Conservation (phyloP, 2,329 filamentous ascomycete genomes). For the Chlorencoelia australis region DNA sequence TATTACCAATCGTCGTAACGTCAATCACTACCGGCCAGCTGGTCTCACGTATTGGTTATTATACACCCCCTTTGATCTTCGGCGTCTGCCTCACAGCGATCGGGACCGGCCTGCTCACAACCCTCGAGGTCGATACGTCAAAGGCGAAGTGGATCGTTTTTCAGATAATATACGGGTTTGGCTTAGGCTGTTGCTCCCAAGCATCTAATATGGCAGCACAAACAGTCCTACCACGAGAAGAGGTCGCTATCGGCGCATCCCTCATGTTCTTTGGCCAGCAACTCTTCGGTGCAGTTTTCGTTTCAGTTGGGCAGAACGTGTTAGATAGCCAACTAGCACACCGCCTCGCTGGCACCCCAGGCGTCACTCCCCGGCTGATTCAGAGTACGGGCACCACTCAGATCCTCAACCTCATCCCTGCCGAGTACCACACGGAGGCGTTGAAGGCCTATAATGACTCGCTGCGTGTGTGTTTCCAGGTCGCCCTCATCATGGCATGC, state of each 20-base stretch:
- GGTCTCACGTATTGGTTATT: constrained; percentile 25
- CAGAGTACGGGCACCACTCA: constrained; percentile 10
- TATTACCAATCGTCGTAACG: constrained; percentile 23
- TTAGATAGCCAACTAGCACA: constrained; percentile 35
- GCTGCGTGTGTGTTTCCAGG: constrained; percentile 48
- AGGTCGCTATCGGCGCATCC: constrained; percentile 37
- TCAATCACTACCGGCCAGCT: constrained; percentile 11
- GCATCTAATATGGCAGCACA: constrained; percentile 35
- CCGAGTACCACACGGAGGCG: constrained; percentile 33
- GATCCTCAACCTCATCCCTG: constrained; percentile 35
- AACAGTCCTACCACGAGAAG: constrained; percentile 37
- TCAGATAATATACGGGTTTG: constrained; percentile 33
- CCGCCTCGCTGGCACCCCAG: constrained; percentile 16
- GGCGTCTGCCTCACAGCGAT: constrained; percentile 6
- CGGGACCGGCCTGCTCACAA: constrained; percentile 27
- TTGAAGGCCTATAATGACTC: constrained; percentile 50
- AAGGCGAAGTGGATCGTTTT: constrained; percentile 39
- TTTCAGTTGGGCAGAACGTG: constrained; percentile 4
- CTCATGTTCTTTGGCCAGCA: constrained; percentile 5
- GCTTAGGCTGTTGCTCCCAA: constrained; percentile 35
- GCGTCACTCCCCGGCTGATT: constrained; percentile 1
- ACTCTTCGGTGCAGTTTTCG: constrained; percentile 4
- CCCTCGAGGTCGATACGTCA: constrained; percentile 23
- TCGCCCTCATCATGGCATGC: constrained; percentile 44
- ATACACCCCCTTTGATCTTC: constrained; percentile 17